Percentiles rank a stretch among this genome's conserved stretches.
Evolutionary conservation across 805 yeast genomes (phyloP).

Genomic region (Metahyphopichia silvanorum): DNA sequence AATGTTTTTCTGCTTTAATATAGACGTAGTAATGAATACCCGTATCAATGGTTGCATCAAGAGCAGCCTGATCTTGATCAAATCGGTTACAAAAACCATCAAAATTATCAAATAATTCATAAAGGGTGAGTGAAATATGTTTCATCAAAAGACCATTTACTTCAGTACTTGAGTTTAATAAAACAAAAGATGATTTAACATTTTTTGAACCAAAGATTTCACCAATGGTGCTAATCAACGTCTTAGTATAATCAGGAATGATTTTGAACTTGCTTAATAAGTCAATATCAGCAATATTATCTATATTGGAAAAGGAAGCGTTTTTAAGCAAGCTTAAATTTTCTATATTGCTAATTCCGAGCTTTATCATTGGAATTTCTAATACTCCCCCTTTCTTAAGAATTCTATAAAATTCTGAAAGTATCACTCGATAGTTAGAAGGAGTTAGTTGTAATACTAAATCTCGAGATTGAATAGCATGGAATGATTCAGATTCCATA

Average conservation of each 20-base stretch:
- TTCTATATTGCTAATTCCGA: constrained; percentile 7
- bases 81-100: constrained; percentile 22
- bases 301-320: not conserved
- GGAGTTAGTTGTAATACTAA: constrained; percentile 28
- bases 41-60: constrained; percentile 6
- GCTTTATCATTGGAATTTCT: constrained; percentile 26
- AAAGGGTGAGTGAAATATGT: constrained; percentile 24
- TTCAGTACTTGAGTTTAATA: constrained; percentile 28
- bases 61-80: constrained; percentile 9
- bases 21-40: constrained; percentile 20
- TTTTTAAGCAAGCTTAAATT: not conserved
- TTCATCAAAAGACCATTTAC: constrained; percentile 26
- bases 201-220: constrained; percentile 29
- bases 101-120: constrained; percentile 31
- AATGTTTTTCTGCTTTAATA: constrained; percentile 21
- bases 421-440: constrained; percentile 19
- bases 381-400: constrained; percentile 32
- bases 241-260: constrained; percentile 23
- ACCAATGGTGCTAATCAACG: constrained; percentile 17
- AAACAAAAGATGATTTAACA: constrained; percentile 26
- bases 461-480: constrained; percentile 36
- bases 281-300: not conserved
- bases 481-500: constrained; percentile 27
- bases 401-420: constrained; percentile 33
- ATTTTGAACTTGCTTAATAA: constrained; percentile 11